Base-by-base conservation (phyloP, 2,329 filamentous ascomycete genomes). In the Calonectria henricotiae region DNA sequence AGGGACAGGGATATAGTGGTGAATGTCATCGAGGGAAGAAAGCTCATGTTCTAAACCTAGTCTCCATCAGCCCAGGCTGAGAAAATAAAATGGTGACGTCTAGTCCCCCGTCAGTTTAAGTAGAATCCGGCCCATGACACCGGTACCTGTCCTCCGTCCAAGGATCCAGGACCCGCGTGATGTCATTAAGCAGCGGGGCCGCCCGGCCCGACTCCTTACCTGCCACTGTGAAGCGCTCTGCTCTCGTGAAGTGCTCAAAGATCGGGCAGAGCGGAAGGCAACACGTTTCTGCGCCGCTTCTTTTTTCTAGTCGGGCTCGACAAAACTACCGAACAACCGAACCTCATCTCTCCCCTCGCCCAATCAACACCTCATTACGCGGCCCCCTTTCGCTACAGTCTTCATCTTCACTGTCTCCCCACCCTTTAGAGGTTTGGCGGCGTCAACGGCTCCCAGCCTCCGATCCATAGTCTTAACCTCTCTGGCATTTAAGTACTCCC, bases 101-200 rank as follows among this genome's bases (percentile, higher is more conserved):
- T 30, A 17, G 55, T 17, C 23, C 35, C 55, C 55, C 8, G 23
- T 13, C 23, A 27, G 55, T 61, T 25, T 61, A 20, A 20, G 20
- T 20, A 54, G 44, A 47, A 64, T 54, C 43, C 11, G 20, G 62
- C 35, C 41, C 43, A 25, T 27, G 37, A 39, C n/a, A 51, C 51
- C 41, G 63, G 63, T 54, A 60, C 63, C 62, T 65, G 62, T 44
- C 44, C 62, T 23, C 46, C 23, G n/a, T 46, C 41, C 63, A 46
- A 60, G 51, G 63, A 60, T 49, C 37, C 54, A 25, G 49, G 63
- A 43, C 32, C 39, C 55, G 55, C 39, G 51, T 54, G 64, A 66
- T 54, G 64, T 66, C 64, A 66, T 66, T 49, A 32, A 32, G 11
- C 17, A 37, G 64, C 61, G 64, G 64, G 64, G 64, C 64, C 64